Base-by-base conservation (phyloP, 805 yeast species). In the Candida tallmaniae region DNA sequence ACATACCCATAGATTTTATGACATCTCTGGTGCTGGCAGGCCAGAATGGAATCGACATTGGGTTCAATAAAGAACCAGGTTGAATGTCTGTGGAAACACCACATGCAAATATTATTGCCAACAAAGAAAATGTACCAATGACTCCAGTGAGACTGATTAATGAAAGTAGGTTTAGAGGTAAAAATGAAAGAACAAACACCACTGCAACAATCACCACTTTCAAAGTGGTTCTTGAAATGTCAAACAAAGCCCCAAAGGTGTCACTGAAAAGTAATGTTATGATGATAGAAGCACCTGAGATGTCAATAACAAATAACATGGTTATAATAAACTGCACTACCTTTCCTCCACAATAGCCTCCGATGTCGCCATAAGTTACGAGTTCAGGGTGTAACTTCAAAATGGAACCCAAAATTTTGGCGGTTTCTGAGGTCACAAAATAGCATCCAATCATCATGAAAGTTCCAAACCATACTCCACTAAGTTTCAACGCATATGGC, bases 391-490 rank as follows among this genome's bases (percentile, higher is more conserved):
- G 54, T 32, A 49, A 56, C 3, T 47, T 34, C 34, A 76, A 56
- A 25, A 80, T 70, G 30, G 56, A 51, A 1, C 82, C 81, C 29
- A 80, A 52, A 12, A 77, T 47, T 24, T 70, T 61, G 1, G 83
- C 83, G 0, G 84, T 73, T 41, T 63, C 56, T 38, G 67, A 61
- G 0, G 85, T 76, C 3, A 65, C 46, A n/a, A 69, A 31, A 0
- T 80, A 78, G 36, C 76, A 68, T 1, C 55, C 37, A 0, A 64
- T 30, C 14, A 80, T 47, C 6, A 70, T 45, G 1, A 66, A 15
- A 0, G 68, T 36, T 0, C 85, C 85, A 7, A 60, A 37, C 2
- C 76, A 46, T 81, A 87, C 77, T 3, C 94, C 94, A 1, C 88
- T 69, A 29, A 78, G 67, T 43, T 66, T 70, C 36, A 84, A 57